Base-by-base conservation (phyloP, 1,284 basidiomycete species). In the Polyporus tsugae region DNA sequence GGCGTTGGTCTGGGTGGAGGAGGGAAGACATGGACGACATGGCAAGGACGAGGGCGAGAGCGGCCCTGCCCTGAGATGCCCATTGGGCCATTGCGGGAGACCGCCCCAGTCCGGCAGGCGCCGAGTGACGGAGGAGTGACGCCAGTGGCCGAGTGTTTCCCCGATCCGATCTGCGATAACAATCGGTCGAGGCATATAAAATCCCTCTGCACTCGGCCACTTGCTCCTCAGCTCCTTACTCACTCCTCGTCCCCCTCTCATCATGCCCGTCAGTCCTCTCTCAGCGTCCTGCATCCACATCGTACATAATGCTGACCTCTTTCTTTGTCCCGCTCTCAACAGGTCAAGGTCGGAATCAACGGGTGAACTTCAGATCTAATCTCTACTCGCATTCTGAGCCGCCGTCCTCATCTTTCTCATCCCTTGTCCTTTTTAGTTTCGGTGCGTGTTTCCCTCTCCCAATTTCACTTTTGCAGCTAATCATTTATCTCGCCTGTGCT, bases 291-390 rank as follows among this genome's bases (percentile, higher is more conserved):
- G 0, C 58, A 6, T 13, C 53, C 39, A 25, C 36, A 25, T 39
- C n/a, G 11, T 4, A 36, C 58, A n/a, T 11, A 2, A 15, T 55
- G 42, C 63, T 68, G n/a, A 68, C 62, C 53, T 36, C 41, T 35
- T 38, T 36, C 60, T 36, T 42, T 38, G 22, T 19, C 41, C 53
- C 25, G 2, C 42, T 57, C 63, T 64, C 67, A 64, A 52, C 71
- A 84, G 83, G 90, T 95, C 83, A 93, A 95, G 85, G 94, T 96
- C 81, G 95, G 95, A 78, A 97, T 97, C 86, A 97, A 97, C 86
- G 95, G 95, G 93, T 94, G 66, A 68, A 38, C 22, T 42, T 25
- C 38, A 60, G 79, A 64, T 58, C 59, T 64, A 61, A 63, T 69
- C 38, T 46, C 41, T 38, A 38, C 53, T 53, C 35, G 22, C 60